Percentiles rank a stretch among this genome's conserved stretches.
These are phyloP conservation scores for Keithomyces neogunnii DNA, from an alignment of 2,329 filamentous ascomycete genomes.

Conservation along the genomic window DNA sequence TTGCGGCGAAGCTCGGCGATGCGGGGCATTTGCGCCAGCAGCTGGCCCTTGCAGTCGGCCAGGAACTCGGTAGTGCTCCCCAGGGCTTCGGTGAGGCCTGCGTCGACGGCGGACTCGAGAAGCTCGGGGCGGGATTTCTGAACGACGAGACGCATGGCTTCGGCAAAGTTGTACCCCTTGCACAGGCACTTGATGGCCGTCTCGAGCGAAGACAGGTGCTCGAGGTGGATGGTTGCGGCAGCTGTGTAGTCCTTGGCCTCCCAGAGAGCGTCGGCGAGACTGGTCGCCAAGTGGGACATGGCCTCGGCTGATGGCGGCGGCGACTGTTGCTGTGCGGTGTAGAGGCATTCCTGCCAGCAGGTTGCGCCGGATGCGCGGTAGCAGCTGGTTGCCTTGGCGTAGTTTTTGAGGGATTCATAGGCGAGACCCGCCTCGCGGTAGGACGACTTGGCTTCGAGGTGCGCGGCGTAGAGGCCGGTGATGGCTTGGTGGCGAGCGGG, in stretches of 20 bases:
- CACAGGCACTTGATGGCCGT: conserved; percentile 70
- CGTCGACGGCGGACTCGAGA: conserved; percentile 62
- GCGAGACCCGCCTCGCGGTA: conserved; percentile 84
- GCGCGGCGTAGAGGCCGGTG: conserved; percentile 69
- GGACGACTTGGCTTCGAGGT: conserved; percentile 65
- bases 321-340: conserved; percentile 58
- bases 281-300: conserved; percentile 59
- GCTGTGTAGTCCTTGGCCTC: conserved; percentile 79
- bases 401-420: conserved; percentile 77
- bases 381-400: conserved; percentile 65
- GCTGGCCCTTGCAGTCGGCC: conserved; percentile 82
- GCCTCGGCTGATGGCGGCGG: conserved; percentile 52
- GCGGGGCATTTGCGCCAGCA: conserved; percentile 77
- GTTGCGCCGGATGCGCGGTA: conserved; percentile 70
- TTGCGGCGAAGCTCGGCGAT: conserved; percentile 73
- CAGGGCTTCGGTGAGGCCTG: conserved; percentile 71
- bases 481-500: conserved; percentile 55
- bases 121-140: conserved; percentile 53
- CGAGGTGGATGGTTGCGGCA: conserved; percentile 71
- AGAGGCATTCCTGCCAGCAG: conserved; percentile 87
- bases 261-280: conserved; percentile 67
- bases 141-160: conserved; percentile 73
- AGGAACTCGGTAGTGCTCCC: conserved; percentile 81
- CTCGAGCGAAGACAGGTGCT: conserved; percentile 68
- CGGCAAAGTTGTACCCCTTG: conserved; percentile 77